A percentile compares a stretch with the other conserved stretches of the same genome.
Evolutionary conservation across 140 eudicot genomes (phyloP).

Genomic region (Anethum foeniculum): DNA sequence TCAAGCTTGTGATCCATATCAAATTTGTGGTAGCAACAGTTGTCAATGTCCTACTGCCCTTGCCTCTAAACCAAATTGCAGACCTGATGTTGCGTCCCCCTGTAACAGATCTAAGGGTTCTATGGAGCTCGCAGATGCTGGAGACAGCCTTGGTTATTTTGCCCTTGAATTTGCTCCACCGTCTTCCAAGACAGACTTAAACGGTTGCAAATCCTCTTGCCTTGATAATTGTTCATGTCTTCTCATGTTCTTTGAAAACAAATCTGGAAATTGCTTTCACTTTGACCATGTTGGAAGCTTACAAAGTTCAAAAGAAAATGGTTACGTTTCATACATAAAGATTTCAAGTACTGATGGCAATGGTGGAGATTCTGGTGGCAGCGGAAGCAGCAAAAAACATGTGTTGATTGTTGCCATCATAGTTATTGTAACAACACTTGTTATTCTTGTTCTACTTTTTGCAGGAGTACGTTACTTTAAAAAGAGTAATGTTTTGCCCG

Average conservation of each 20-base stretch:
- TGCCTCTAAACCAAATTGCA: slow-evolving; percentile 36
- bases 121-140: slow-evolving; percentile 43
- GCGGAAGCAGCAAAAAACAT: slow-evolving; percentile 30
- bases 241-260: slow-evolving; percentile 68
- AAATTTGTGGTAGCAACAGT: slow-evolving; percentile 45
- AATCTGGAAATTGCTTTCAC: slow-evolving; percentile 58
- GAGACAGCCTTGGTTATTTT: slow-evolving; percentile 54
- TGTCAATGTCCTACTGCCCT: slow-evolving; percentile 63
- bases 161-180: slow-evolving; percentile 66
- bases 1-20: slow-evolving; percentile 59
- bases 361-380: slow-evolving; percentile 6
- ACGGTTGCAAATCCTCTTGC: slow-evolving; percentile 65
- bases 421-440: slow-evolving; percentile 27
- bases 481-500: slow-evolving; percentile 29
- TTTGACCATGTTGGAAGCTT: slow-evolving; percentile 83
- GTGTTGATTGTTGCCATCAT: slow-evolving; percentile 26
- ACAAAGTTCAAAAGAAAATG: slow-evolving; percentile 33
- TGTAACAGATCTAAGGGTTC: slow-evolving; percentile 30
- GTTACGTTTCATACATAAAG: slow-evolving; percentile 38
- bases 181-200: slow-evolving; percentile 38
- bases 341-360: slow-evolving; percentile 23
- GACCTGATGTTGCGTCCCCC: slow-evolving; percentile 16
- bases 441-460: slow-evolving; percentile 39
- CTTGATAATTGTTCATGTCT: slow-evolving; percentile 65
- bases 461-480: slow-evolving; percentile 22